These are phyloP conservation scores for Hypoxylon sp. DNA, from an alignment of 2,329 filamentous ascomycete species.

Conservation along the genomic window DNA sequence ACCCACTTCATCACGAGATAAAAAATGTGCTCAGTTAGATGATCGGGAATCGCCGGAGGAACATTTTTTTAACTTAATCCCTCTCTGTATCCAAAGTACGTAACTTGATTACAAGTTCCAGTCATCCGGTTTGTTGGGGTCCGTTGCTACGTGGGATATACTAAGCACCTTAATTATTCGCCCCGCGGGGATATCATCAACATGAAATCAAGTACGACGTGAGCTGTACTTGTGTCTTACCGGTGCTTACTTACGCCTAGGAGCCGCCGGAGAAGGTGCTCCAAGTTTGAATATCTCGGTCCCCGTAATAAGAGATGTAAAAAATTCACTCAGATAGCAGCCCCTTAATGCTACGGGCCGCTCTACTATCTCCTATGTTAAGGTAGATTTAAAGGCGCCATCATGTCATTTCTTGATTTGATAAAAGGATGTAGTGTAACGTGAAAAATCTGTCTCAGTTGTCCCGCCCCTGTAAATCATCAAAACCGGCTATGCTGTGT, in stretches of 20 bases:
- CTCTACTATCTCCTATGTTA: neutral
- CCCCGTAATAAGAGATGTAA: neutral
- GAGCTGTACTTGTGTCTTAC: constrained; percentile 10
- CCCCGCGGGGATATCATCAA: constrained; percentile 39
- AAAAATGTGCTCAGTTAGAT: neutral
- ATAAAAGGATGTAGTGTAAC: constrained; percentile 10
- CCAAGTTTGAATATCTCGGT: neutral
- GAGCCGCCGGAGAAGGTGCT: neutral
- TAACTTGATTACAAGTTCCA: constrained; percentile 17
- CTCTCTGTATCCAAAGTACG: constrained; percentile 22
- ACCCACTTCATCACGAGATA: constrained; percentile 23
- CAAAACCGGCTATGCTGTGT: constrained; percentile 6
- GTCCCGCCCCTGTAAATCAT: constrained; percentile 4
- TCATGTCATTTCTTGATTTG: constrained; percentile 3
- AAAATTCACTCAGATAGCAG: neutral
- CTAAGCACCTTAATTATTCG: constrained; percentile 45
- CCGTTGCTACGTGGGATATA: constrained; percentile 28
- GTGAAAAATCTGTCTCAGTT: constrained; percentile 2
- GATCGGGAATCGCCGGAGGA: constrained; percentile 34
- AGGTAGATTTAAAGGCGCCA: neutral
- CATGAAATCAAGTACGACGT: constrained; percentile 9
- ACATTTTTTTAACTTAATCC: neutral
- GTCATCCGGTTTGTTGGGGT: constrained; percentile 16
- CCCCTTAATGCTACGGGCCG: constrained; percentile 1
- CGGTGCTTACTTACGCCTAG: constrained; percentile 6